These are phyloP conservation scores for Talaromyces albobiverticillius DNA, from an alignment of 2,329 filamentous ascomycete genomes.

Conservation along the genomic window DNA sequence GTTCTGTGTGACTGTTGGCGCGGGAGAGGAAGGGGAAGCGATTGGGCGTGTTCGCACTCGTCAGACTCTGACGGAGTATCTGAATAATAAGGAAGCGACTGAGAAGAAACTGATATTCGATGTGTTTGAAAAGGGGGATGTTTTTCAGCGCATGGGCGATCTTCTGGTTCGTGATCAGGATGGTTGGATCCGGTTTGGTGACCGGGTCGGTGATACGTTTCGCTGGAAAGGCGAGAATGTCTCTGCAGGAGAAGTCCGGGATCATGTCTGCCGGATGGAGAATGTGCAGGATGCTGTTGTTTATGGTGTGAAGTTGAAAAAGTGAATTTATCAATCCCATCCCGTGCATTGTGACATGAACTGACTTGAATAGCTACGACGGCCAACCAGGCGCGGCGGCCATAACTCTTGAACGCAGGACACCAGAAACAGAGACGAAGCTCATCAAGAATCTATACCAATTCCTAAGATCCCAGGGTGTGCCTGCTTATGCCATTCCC, in stretches of 20 bases:
- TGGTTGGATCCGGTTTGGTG: conserved; percentile 47
- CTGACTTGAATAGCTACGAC: conserved; percentile 38
- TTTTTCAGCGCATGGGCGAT: conserved; percentile 47
- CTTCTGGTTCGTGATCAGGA: conserved; percentile 39
- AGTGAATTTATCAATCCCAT: conserved; percentile 23
- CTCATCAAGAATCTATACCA: conserved; percentile 40
- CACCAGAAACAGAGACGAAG: conserved; percentile 24
- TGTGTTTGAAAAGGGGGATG: conserved; percentile 46
- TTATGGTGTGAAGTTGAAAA: conserved; percentile 42
- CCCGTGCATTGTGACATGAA: neutral
- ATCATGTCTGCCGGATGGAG: conserved; percentile 41
- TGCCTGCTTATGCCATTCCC: conserved; percentile 47
- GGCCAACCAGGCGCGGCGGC: conserved; percentile 49
- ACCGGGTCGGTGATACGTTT: conserved; percentile 56
- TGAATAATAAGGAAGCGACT: conserved; percentile 41
- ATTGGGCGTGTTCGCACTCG: conserved; percentile 44
- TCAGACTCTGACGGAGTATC: conserved; percentile 41
- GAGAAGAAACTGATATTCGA: conserved; percentile 44
- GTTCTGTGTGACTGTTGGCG: conserved; percentile 37
- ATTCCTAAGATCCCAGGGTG: conserved; percentile 41
- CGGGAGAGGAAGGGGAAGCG: conserved; percentile 44
- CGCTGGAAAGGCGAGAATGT: conserved; percentile 62
- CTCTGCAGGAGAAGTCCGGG: conserved; percentile 44
- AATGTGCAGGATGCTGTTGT: conserved; percentile 45
- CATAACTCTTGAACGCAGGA: conserved; percentile 40